A percentile compares a stretch with the other conserved stretches of the same genome.
phyloP scores from a whole-genome alignment of 257 asterid genomes.

The Nicotiana sylvestris region DNA sequence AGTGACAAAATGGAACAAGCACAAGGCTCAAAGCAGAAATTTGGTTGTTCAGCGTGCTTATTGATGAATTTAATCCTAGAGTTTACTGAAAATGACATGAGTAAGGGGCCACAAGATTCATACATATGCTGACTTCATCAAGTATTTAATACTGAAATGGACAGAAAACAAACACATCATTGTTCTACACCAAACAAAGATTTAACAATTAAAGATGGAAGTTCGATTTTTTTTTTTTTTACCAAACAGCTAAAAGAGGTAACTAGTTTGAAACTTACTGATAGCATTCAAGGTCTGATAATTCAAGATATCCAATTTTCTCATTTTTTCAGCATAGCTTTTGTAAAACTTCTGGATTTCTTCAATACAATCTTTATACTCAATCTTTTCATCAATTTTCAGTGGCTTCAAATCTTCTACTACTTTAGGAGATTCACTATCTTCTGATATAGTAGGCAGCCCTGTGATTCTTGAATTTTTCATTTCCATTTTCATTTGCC shows the following conservation, averaged over 20 bases:
- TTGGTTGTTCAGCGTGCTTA: background rate
- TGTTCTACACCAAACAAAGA: background rate
- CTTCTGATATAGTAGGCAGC: constrained; percentile 88
- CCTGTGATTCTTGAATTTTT: constrained; percentile 50
- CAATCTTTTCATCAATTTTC: constrained; percentile 51
- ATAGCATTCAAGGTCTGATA: constrained; percentile 85
- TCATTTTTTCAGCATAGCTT: constrained; percentile 65
- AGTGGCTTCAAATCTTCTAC: constrained; percentile 65
- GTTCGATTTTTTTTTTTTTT: background rate
- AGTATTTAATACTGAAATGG: background rate
- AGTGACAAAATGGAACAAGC: background rate
- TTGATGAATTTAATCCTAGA: background rate
- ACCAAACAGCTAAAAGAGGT: background rate
- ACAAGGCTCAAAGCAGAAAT: background rate
- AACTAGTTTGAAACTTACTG: constrained; percentile 47
- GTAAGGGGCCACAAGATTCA: background rate
- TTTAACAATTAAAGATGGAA: constrained; percentile 2
- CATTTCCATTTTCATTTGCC: constrained; percentile 79
- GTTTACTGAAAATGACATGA: background rate
- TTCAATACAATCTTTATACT: constrained; percentile 55
- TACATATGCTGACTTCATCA: background rate
- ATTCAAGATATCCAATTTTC: constrained; percentile 78
- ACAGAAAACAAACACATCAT: background rate
- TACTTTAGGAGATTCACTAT: constrained; percentile 54
- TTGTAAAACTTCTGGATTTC: constrained; percentile 74